A percentile compares a stretch with the other conserved stretches of the same genome.
Evolutionary conservation across 192 early-diverging fungal species (phyloP).

Genomic region (Diversispora eburnea): DNA sequence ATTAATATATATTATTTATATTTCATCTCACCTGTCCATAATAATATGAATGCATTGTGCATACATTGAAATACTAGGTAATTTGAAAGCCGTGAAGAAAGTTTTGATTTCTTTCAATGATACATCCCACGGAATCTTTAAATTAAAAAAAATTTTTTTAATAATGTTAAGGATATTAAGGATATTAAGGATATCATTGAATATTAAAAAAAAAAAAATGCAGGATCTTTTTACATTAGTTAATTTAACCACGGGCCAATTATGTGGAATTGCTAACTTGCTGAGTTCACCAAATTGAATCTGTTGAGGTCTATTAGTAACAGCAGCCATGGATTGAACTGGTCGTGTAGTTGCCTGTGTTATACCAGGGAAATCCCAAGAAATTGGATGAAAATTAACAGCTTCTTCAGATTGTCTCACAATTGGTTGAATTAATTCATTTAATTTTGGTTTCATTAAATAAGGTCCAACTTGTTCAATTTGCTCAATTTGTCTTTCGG

Average conservation of each 20-base stretch:
- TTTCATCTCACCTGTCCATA: conserved; percentile 29
- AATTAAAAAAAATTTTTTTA: no score
- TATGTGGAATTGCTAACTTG: conserved; percentile 12
- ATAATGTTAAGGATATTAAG: background rate
- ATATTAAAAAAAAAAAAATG: background rate
- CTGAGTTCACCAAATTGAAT: conserved; percentile 16
- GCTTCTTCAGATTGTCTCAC: background rate
- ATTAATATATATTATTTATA: background rate
- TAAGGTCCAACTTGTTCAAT: background rate
- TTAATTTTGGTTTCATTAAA: background rate
- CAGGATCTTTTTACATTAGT: conserved; percentile 11
- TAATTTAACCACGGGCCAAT: conserved; percentile 25
- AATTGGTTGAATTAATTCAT: background rate
- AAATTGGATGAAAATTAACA: background rate
- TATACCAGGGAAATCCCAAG: conserved; percentile 7
- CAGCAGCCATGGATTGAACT: background rate
- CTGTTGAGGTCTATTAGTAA: background rate
- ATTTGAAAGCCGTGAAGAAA: conserved; percentile 43
- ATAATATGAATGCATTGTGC: conserved; percentile 54
- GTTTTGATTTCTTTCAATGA: conserved; percentile 48
- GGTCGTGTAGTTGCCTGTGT: background rate
- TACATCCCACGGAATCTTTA: conserved; percentile 59
- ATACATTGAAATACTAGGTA: conserved; percentile 41
- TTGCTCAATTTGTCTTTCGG: background rate
- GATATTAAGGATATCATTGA: background rate